phyloP scores from a whole-genome alignment of 169 alveolate species.

The Plasmodium yoelii region DNA sequence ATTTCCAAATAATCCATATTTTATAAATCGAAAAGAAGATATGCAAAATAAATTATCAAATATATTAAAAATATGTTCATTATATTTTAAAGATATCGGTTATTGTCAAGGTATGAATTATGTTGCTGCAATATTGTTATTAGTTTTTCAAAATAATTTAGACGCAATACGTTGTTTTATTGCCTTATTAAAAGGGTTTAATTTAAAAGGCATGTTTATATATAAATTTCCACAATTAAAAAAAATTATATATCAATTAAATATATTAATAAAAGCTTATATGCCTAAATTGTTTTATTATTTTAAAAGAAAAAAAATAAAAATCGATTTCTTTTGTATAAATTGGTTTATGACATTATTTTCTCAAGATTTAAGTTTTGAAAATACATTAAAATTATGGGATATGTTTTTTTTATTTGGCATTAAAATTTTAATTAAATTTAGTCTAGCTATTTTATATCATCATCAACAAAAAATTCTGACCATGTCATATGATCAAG shows the following conservation, averaged over 20 bases:
- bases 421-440: constrained; percentile 39
- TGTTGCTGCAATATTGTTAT: constrained; percentile 44
- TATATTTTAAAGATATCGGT: constrained; percentile 41
- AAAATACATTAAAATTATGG: constrained; percentile 58
- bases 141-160: constrained; percentile 41
- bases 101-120: constrained; percentile 75
- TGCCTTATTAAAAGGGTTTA: constrained; percentile 24
- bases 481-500: constrained; percentile 38
- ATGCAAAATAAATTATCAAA: constrained; percentile 46
- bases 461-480: constrained; percentile 30
- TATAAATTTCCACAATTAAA: constrained; percentile 48
- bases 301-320: constrained; percentile 48
- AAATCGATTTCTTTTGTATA: constrained; percentile 48
- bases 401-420: constrained; percentile 62
- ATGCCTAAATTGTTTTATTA: constrained; percentile 26
- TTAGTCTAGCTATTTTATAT: constrained; percentile 18
- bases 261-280: constrained; percentile 32
- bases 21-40: not conserved
- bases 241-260: constrained; percentile 45
- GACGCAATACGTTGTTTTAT: constrained; percentile 55
- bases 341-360: constrained; percentile 67
- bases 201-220: constrained; percentile 51
- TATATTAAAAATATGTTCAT: constrained; percentile 37
- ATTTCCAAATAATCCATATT: constrained; percentile 12
- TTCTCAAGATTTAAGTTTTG: constrained; percentile 49